Evolutionary conservation across 495 filamentous ascomycete genomes (phyloP).

Genomic region (Aspergillus bertholletiae): DNA sequence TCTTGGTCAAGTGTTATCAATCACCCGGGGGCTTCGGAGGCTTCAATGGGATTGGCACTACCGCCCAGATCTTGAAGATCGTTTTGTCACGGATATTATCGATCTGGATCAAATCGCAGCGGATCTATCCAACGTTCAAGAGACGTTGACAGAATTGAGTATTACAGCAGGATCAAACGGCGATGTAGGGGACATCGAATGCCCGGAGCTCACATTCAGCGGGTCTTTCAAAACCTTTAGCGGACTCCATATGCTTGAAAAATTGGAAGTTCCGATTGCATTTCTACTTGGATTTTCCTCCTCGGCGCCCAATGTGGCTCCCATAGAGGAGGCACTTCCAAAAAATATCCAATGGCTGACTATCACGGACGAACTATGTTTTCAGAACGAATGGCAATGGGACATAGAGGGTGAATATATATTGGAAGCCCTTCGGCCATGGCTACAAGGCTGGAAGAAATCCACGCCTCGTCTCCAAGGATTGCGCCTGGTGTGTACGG

Average conservation of each 20-base stretch:
- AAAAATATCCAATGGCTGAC: slow-evolving; percentile 4
- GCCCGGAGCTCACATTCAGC: not conserved
- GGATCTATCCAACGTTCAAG: slow-evolving; percentile 4
- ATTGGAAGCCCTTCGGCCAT: slow-evolving; percentile 1
- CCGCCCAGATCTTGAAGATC: slow-evolving; percentile 3
- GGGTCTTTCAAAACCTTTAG: slow-evolving; percentile 5
- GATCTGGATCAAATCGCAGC: slow-evolving; percentile 7
- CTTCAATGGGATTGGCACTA: slow-evolving; percentile 4
- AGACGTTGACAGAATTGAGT: slow-evolving; percentile 5
- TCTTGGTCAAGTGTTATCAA: slow-evolving; percentile 7
- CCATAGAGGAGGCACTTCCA: not conserved
- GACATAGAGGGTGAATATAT: not conserved
- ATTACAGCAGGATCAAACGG: slow-evolving; percentile 1
- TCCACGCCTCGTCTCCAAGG: slow-evolving; percentile 1
- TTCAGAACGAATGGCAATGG: slow-evolving; percentile 8
- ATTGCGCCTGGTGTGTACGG: no score
- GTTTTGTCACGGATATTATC: slow-evolving; percentile 5
- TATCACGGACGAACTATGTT: slow-evolving; percentile 1
- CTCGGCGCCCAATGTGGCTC: not conserved
- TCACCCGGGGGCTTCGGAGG: slow-evolving; percentile 1
- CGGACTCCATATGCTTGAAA: not conserved
- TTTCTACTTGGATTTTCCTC: slow-evolving; percentile 6
- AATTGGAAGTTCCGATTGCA: slow-evolving; percentile 4
- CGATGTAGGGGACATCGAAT: not conserved
- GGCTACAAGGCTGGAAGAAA: slow-evolving; percentile 4